Evolutionary conservation across 441 rosid species (phyloP).

Genomic region (Gossypium laxum): DNA sequence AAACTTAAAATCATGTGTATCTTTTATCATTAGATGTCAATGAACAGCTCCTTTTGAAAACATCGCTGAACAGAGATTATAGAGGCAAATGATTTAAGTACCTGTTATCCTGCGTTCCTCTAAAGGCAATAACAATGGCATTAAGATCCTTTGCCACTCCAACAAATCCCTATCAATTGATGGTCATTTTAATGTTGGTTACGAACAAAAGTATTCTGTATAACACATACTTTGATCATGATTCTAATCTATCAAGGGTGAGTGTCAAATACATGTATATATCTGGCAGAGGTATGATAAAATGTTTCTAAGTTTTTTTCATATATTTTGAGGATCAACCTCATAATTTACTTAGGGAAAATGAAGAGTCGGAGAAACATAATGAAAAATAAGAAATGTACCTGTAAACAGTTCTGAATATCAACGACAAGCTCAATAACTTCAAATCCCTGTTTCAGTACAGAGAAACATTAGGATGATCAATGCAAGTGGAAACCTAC

Average conservation of each 20-base stretch:
- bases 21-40: background rate
- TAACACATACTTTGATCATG: background rate
- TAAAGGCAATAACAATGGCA: background rate
- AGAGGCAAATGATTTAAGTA: background rate
- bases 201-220: background rate
- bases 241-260: background rate
- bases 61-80: background rate
- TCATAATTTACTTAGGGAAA: no score
- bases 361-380: no score
- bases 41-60: background rate
- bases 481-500: background rate
- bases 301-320: no score
- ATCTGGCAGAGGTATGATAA: no score
- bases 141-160: conserved; percentile 1
- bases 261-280: no score
- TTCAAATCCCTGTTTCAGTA: background rate
- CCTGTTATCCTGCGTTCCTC: conserved; percentile 1
- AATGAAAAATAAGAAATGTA: background rate
- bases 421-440: background rate
- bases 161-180: background rate
- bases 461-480: background rate
- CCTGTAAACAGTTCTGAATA: background rate
- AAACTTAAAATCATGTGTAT: background rate
- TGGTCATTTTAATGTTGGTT: background rate
- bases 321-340: no score